Evolutionary conservation across 176 grass and related monocot genomes (phyloP).

Genomic region (Stipa capillata): DNA sequence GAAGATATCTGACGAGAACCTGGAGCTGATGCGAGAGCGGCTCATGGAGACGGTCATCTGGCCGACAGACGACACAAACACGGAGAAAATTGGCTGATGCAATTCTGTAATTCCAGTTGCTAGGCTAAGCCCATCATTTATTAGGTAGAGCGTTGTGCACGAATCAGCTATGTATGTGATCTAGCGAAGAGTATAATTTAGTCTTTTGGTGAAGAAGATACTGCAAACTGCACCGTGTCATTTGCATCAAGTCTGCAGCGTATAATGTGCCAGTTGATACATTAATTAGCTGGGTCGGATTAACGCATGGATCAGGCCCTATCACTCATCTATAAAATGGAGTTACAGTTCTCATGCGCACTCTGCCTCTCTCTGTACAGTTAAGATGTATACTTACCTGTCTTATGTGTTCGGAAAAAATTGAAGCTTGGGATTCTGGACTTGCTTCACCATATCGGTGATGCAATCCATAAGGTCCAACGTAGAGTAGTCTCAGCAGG

Average conservation of each 20-base stretch:
- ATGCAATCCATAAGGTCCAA: too few relatives aligned
- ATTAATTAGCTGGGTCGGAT: not conserved
- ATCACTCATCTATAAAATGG: too few relatives aligned
- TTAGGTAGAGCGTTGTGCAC: conserved; percentile 3
- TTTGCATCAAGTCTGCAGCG: not conserved
- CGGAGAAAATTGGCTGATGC: conserved; percentile 49
- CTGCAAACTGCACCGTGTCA: not conserved
- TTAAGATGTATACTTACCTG: too few relatives aligned
- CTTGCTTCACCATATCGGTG: too few relatives aligned
- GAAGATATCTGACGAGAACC: conserved; percentile 48
- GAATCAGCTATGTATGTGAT: not conserved
- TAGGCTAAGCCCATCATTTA: conserved; percentile 9
- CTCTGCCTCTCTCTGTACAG: too few relatives aligned
- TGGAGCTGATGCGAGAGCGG: conserved; percentile 50
- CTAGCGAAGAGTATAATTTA: not conserved
- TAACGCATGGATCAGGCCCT: not conserved
- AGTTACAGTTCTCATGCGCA: too few relatives aligned
- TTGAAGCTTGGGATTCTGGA: too few relatives aligned
- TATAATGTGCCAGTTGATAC: not conserved
- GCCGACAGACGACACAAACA: conserved; percentile 63
- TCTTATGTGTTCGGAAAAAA: too few relatives aligned
- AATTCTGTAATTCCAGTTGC: not conserved
- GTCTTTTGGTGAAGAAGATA: not conserved
- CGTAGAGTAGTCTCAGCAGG: too few relatives aligned
- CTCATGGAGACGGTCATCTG: conserved; percentile 76